phyloP scores from a whole-genome alignment of 306 rosid species.

The Prunus persica region DNA sequence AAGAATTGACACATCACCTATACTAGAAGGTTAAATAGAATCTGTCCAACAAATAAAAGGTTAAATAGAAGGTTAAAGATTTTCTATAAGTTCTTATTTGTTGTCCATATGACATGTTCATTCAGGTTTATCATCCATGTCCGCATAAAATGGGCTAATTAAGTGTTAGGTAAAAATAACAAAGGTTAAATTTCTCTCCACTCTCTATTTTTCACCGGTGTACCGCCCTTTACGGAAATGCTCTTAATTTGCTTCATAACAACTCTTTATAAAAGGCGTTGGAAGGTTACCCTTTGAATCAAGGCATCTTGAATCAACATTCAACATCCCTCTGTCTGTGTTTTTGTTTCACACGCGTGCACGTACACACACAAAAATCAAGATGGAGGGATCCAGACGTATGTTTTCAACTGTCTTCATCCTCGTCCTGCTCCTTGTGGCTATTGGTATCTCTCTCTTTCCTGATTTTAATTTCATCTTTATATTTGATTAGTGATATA shows the following conservation, averaged over 20 bases:
- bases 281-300: neutral
- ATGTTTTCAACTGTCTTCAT: neutral
- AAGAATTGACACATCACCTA: too few relatives aligned
- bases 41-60: too few relatives aligned
- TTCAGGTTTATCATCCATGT: too few relatives aligned
- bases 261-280: neutral
- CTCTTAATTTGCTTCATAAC: neutral
- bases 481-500: neutral
- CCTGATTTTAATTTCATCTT: neutral
- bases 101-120: too few relatives aligned
- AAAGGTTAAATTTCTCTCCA: neutral
- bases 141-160: too few relatives aligned
- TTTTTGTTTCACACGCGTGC: neutral
- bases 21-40: too few relatives aligned
- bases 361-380: too few relatives aligned
- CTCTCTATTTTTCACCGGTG: neutral
- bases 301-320: too few relatives aligned
- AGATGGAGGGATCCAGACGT: neutral
- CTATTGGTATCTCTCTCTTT: neutral
- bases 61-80: too few relatives aligned
- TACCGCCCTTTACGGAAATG: neutral
- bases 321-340: neutral
- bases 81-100: too few relatives aligned
- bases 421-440: neutral
- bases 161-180: too few relatives aligned